These are phyloP conservation scores for Botrytis byssoidea DNA, from an alignment of 2,329 filamentous ascomycete genomes.

Conservation along the genomic window DNA sequence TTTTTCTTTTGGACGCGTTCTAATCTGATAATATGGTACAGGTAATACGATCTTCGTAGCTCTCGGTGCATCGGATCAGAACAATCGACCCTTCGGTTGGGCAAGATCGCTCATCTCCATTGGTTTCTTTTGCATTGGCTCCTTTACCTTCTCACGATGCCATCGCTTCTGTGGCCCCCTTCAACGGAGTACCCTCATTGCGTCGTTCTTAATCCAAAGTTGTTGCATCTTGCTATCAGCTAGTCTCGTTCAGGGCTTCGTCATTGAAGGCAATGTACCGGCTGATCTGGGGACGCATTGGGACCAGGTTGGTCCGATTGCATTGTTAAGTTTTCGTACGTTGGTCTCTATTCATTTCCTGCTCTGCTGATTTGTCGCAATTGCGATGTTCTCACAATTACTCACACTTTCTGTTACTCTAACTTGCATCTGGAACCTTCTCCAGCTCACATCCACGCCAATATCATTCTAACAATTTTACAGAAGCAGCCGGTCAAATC, in stretches of 20 bases:
- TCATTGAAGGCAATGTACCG: slow-evolving; percentile 13
- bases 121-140: slow-evolving; percentile 67
- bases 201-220: slow-evolving; percentile 55
- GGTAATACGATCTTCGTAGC: slow-evolving; percentile 79
- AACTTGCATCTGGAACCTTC: background rate
- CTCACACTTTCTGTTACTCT: background rate
- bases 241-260: slow-evolving; percentile 37
- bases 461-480: background rate
- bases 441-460: background rate
- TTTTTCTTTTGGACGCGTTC: background rate
- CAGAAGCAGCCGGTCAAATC: slow-evolving; percentile 70
- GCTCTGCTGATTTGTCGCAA: background rate
- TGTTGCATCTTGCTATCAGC: slow-evolving; percentile 52
- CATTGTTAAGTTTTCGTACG: slow-evolving; percentile 60
- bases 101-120: slow-evolving; percentile 70
- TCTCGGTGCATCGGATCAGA: slow-evolving; percentile 62
- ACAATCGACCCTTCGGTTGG: slow-evolving; percentile 55
- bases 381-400: background rate
- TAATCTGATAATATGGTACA: slow-evolving; percentile 33
- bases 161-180: slow-evolving; percentile 56
- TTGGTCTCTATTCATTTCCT: background rate
- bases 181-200: slow-evolving; percentile 62
- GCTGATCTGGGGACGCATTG: slow-evolving; percentile 40
- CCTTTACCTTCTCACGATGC: slow-evolving; percentile 66
- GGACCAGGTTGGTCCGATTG: slow-evolving; percentile 64